Conservation (phyloP, 2,329 filamentous ascomycete species). For the Colletotrichum sidae region DNA sequence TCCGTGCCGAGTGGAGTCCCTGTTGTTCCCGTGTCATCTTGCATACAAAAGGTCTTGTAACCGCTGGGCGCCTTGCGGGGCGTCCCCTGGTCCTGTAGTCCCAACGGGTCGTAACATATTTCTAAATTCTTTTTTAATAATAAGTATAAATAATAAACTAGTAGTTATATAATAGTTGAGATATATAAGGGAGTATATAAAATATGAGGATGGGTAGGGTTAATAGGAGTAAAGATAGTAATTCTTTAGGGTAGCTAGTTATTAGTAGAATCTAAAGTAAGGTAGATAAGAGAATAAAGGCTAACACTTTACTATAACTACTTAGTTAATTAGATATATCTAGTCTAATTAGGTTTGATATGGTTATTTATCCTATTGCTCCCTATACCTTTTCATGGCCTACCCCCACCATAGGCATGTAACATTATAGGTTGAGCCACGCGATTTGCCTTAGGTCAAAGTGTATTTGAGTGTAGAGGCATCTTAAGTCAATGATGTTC, state of each 20-base stretch:
- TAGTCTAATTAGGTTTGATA: not conserved
- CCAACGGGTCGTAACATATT: no score
- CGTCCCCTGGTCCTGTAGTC: no score
- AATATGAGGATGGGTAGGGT: conserved; percentile 9
- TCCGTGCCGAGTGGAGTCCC: no score
- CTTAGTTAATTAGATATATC: conserved; percentile 2
- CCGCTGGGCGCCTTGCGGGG: no score
- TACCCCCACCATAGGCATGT: not conserved
- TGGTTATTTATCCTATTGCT: not conserved
- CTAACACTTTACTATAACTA: not conserved
- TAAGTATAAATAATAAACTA: no score
- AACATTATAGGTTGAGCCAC: not conserved
- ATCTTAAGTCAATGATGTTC: not conserved
- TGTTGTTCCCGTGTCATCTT: no score
- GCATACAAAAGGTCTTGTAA: no score
- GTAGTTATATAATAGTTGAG: no score
- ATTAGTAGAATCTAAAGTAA: not conserved
- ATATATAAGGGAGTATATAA: no score
- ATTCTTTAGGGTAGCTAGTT: conserved; percentile 4
- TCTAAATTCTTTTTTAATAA: no score
- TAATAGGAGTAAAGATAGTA: conserved; percentile 1
- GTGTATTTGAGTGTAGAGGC: not conserved
- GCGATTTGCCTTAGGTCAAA: not conserved
- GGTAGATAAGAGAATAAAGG: not conserved
- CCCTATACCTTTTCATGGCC: conserved; percentile 2